Evolutionary conservation across 441 rosid species (phyloP), one percentile per base, ranked within the genome.

Genomic region (Viola pubescens): DNA sequence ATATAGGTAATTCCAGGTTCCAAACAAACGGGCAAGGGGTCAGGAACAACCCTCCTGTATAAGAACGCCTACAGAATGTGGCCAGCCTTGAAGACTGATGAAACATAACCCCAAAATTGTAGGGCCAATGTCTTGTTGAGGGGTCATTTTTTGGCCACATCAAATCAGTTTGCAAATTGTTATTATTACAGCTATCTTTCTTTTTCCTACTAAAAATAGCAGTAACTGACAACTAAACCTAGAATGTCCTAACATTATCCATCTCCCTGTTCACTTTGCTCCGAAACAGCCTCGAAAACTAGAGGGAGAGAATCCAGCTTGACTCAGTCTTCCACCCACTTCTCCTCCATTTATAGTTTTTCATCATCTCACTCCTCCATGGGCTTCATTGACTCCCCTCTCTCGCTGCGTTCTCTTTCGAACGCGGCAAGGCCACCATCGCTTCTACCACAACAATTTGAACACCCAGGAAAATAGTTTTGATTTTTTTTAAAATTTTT

Each of bases 241-340:
- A 9, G 11, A 46, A 46, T 9, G 49, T 46, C 49, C 49, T 46
- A 46, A 4, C 9, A 46, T 4, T 10, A 46, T 46, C 7, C 1
- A 8, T 46, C 49, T 46, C 49, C n/a, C 49, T 9, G 4, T 46
- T 46, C 11, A 6, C 49, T 9, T 12, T 49, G 59, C 69, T 65
- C 87, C 92, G 75, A 62, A 68, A 37, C 72, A 66, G 9, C 4
- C 81, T 83, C 75, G 3, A 67, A 74, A 81, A 84, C 73, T 64
- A 73, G 83, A 77, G 94, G 91, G 74, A 81, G 80, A 74, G 82
- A 71, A 73, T 67, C 54, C 49, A 44, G 70, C 54, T 62, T 71
- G 78, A 77, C 77, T 61, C 49, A 11, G 69, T 80, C 79, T 14
- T 56, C 13, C 47, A 26, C 59, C 54, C 47, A 26, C 59, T 51